Percentiles rank a stretch among this genome's conserved stretches.
phyloP scores from a whole-genome alignment of 2,329 filamentous ascomycete genomes.

The Fusarium brevicatenulatum region DNA sequence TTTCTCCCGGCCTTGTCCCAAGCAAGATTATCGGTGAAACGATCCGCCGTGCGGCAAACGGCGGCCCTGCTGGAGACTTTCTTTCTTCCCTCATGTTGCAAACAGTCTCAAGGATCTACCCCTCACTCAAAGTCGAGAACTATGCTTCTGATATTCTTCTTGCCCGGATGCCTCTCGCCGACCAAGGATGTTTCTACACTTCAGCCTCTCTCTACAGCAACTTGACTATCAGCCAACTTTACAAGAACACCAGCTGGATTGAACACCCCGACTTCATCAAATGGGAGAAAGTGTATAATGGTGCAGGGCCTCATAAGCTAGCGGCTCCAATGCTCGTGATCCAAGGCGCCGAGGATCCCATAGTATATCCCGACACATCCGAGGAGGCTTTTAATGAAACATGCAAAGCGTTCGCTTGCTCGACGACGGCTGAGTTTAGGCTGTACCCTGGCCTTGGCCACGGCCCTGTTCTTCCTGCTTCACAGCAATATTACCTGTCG shows the following conservation, averaged over 20 bases:
- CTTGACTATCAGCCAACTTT: neutral
- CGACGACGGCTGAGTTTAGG: neutral
- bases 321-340: slow-evolving; percentile 39
- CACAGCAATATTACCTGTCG: neutral
- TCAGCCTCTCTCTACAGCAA: neutral
- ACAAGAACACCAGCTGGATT: slow-evolving; percentile 5
- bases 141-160: neutral
- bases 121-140: neutral
- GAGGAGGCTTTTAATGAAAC: slow-evolving; percentile 26
- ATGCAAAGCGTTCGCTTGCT: slow-evolving; percentile 9
- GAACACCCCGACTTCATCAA: neutral
- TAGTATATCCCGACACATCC: slow-evolving; percentile 17
- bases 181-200: slow-evolving; percentile 4
- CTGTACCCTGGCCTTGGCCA: slow-evolving; percentile 11
- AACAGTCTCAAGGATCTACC: neutral
- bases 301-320: slow-evolving; percentile 29
- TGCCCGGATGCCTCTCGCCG: neutral
- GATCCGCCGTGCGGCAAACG: neutral
- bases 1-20: neutral
- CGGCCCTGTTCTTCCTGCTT: neutral
- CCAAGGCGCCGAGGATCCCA: slow-evolving; percentile 30
- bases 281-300: slow-evolving; percentile 7
- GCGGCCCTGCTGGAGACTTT: neutral
- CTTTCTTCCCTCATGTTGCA: slow-evolving; percentile 3
- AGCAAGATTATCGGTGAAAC: neutral